phyloP scores from a whole-genome alignment of 2,329 filamentous ascomycete species.

The Neofusicoccum umdonicola region DNA sequence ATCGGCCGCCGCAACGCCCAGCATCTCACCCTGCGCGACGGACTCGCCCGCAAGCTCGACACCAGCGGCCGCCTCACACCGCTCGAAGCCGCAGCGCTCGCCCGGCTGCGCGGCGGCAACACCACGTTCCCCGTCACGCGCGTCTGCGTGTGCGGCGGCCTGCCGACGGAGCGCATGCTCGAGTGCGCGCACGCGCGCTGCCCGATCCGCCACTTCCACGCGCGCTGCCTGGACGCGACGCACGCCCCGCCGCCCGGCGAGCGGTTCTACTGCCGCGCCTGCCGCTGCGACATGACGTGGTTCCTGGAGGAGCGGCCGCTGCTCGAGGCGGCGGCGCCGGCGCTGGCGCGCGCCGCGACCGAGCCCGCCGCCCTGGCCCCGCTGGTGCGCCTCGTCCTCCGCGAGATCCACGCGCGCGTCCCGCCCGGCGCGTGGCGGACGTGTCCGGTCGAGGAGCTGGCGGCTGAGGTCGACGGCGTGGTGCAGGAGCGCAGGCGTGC shows the following conservation, averaged over 20 bases:
- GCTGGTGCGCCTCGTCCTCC: not conserved
- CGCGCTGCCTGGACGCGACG: not conserved
- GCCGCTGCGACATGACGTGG: not conserved
- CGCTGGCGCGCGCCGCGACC: no score
- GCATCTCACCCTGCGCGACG: not conserved
- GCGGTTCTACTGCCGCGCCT: not conserved
- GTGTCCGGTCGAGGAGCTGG: not conserved
- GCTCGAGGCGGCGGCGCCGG: not conserved
- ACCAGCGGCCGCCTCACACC: not conserved
- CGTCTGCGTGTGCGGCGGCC: conserved; percentile 1
- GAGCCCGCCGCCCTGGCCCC: not conserved
- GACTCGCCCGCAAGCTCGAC: not conserved
- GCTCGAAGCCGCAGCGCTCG: not conserved
- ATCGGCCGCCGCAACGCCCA: not conserved
- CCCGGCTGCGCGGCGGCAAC: not conserved
- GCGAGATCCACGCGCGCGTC: no score
- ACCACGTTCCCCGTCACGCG: not conserved
- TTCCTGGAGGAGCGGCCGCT: not conserved
- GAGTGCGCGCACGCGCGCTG: not conserved
- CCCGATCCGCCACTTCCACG: not conserved
- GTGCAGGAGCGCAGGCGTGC: not conserved
- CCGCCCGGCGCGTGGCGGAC: no score
- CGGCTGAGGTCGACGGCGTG: not conserved
- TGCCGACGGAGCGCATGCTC: not conserved
- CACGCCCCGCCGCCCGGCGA: not conserved